Conservation (phyloP, 345 rosid genomes). For the Turnera subulata region DNA sequence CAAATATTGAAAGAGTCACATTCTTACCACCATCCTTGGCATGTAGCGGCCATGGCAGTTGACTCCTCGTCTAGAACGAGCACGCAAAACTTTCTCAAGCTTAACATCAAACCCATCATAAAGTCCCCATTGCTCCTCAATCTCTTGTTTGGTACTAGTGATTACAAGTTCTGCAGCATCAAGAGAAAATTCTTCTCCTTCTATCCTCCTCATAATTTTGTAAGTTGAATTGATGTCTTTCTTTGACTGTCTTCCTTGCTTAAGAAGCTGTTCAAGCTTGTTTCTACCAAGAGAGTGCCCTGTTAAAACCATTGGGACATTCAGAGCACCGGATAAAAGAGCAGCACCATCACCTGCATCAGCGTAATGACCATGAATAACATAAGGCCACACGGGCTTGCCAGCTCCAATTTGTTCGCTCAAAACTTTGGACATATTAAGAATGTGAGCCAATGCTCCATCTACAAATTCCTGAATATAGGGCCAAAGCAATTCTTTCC, state of each 20-base stretch:
- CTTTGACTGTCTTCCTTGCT: slow-evolving; percentile 85
- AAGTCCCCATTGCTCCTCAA: slow-evolving; percentile 98
- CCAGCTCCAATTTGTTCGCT: slow-evolving; percentile 86
- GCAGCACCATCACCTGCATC: slow-evolving; percentile 97
- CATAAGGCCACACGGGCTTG: slow-evolving; percentile 91
- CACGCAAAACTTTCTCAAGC: slow-evolving; percentile 87
- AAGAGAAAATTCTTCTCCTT: slow-evolving; percentile 87
- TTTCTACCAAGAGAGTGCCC: slow-evolving; percentile 98
- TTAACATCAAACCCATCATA: slow-evolving; percentile 98
- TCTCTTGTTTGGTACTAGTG: slow-evolving; percentile 93
- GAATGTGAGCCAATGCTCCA: slow-evolving; percentile 83
- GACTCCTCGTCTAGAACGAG: slow-evolving; percentile 88
- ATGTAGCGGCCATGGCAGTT: slow-evolving; percentile 90
- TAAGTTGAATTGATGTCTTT: slow-evolving; percentile 90
- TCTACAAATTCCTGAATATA: slow-evolving; percentile 92
- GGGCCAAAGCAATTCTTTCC: slow-evolving; percentile 86
- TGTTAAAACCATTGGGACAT: slow-evolving; percentile 95
- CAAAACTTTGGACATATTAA: slow-evolving; percentile 87
- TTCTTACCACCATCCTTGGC: slow-evolving; percentile 96
- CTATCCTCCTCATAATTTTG: slow-evolving; percentile 91
- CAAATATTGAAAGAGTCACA: neutral
- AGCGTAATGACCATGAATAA: slow-evolving; percentile 92
- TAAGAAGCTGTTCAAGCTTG: slow-evolving; percentile 94
- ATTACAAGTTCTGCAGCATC: slow-evolving; percentile 97
- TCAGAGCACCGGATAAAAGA: slow-evolving; percentile 85